Evolutionary conservation across 108 stramenopile genomes (phyloP), one percentile per base, ranked within the genome.

Genomic region (Cylindrotheca closterium): DNA sequence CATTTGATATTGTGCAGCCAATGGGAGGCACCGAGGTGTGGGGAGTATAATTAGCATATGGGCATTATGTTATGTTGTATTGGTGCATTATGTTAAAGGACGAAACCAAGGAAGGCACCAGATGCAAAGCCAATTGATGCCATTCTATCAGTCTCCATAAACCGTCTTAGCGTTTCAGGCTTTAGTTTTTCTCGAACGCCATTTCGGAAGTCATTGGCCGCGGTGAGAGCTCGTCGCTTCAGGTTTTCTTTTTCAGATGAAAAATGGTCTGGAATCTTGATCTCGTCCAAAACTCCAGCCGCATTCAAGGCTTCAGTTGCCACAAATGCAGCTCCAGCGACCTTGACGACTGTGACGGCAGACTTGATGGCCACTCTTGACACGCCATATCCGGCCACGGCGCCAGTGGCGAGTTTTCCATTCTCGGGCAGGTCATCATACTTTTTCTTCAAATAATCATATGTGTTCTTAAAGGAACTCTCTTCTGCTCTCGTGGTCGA

Each of bases 281-380:
- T 15, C 58, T 59, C 63, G 4, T 83, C 78, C 8, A 84, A 48
- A 0, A 75, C 48, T 29, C 79, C 83, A 10, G 67, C 79, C 1
- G 72, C 60, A 65, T 84, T 68, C 58, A 84, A 51, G 3, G 64
- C 78, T 48, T 80, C 83, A 18, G 83, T 57, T 21, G 79, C 79
- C 27, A 84, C 59, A 66, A 78, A 84, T 45, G 72, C 69, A n/a
- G 79, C 79, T 15, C 77, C 83, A 19, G 77, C 83, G 27, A 80
- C 29, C 51, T 84, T 84, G 55, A 78, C 58, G 4, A 65, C 68
- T 30, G 30, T 49, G 19, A 79, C 75, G 17, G 72, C 79, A 3
- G 74, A 73, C 1, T 68, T 67, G 46, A 84, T 51, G 4, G 70
- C 79, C 2, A 80, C 34, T 19, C 73, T 59, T 28, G 83, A 74